Percentiles rank a stretch among this genome's conserved stretches.
These are phyloP conservation scores for Adansonia grandidieri DNA, from an alignment of 441 rosid species.

Conservation along the genomic window DNA sequence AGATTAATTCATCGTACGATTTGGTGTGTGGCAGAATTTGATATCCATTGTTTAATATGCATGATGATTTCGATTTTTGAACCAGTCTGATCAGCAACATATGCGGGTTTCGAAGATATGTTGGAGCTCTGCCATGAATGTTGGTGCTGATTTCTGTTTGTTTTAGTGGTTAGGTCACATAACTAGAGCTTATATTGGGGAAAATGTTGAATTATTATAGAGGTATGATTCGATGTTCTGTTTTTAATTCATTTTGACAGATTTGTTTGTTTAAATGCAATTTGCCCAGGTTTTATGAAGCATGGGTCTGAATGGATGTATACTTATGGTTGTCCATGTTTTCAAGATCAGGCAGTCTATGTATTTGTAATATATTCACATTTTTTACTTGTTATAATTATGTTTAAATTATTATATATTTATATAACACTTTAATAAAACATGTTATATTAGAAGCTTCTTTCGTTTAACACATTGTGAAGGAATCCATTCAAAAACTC, in stretches of 20 bases:
- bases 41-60: neutral
- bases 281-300: slow-evolving; percentile 24
- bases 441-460: neutral
- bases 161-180: no score
- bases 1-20: slow-evolving; percentile 30
- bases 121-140: slow-evolving; percentile 10
- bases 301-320: neutral
- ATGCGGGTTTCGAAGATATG: slow-evolving; percentile 35
- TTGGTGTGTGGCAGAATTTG: slow-evolving; percentile 31
- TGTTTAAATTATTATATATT: no score
- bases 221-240: slow-evolving; percentile 10
- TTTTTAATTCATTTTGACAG: slow-evolving; percentile 23
- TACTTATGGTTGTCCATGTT: slow-evolving; percentile 25
- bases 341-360: no score
- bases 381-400: no score
- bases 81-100: slow-evolving; percentile 39
- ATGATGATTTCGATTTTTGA: slow-evolving; percentile 20
- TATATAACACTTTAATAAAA: neutral
- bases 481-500: neutral
- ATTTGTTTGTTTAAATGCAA: slow-evolving; percentile 26
- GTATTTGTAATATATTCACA: no score
- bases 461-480: neutral
- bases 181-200: no score
- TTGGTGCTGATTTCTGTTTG: slow-evolving; percentile 19
- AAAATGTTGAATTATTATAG: neutral